Conservation (phyloP, 176 grass and related monocot genomes). For the Guadua angustifolia region DNA sequence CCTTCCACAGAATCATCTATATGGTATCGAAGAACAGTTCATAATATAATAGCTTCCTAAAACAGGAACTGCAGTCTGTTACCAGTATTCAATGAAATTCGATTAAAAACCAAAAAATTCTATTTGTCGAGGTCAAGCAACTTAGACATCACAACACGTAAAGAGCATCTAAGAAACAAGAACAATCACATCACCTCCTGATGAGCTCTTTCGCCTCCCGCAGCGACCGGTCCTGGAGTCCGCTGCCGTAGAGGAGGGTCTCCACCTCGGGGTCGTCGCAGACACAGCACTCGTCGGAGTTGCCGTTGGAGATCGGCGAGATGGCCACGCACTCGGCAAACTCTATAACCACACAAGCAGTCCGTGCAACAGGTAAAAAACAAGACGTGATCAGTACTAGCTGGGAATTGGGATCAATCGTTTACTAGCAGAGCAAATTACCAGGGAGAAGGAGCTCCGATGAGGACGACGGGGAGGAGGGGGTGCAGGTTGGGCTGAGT, state of each 20-base stretch:
- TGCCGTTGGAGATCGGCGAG: constrained; percentile 14
- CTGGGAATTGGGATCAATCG: constrained; percentile 22
- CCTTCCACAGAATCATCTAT: not conserved
- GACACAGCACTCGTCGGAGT: constrained; percentile 28
- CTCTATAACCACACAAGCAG: constrained; percentile 2
- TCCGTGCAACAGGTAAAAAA: constrained; percentile 13
- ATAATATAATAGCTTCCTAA: not conserved
- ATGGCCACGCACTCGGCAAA: constrained; percentile 44
- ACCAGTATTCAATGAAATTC: not conserved
- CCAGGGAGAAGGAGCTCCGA: constrained; percentile 30
- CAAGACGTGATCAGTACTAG: constrained; percentile 1
- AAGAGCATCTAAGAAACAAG: not conserved
- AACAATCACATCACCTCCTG: constrained; percentile 46
- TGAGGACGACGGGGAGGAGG: constrained; percentile 46
- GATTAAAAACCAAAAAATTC: not conserved
- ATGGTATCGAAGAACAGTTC: not conserved
- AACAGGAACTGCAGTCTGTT: not conserved
- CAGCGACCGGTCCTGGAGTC: constrained; percentile 35
- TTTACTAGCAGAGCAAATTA: constrained; percentile 2
- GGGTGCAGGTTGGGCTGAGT: constrained; percentile 13
- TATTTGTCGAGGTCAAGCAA: not conserved
- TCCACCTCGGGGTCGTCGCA: constrained; percentile 36
- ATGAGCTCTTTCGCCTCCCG: constrained; percentile 57
- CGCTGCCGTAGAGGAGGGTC: not conserved
- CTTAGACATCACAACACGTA: not conserved